These are phyloP conservation scores for Strigomonas galati DNA, from an alignment of 208 protist species.

Conservation along the genomic window DNA sequence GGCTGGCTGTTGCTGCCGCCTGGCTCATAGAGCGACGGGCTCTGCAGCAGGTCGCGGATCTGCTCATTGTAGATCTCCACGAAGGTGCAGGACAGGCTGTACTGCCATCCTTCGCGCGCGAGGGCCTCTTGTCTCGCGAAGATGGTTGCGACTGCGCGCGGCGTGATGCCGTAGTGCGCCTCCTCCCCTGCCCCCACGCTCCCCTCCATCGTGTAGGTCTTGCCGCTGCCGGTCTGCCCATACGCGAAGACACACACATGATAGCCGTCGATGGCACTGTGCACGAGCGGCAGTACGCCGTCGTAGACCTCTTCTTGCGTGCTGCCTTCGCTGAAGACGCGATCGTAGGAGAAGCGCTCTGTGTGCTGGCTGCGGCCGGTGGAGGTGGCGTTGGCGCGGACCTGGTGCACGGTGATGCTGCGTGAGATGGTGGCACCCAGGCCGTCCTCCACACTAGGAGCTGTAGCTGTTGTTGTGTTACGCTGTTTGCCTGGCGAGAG, in stretches of 20 bases:
- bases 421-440: constrained; percentile 9
- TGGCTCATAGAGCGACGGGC: constrained; percentile 57
- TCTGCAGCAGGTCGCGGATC: constrained; percentile 82
- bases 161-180: constrained; percentile 70
- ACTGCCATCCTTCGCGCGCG: constrained; percentile 37
- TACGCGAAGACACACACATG: constrained; percentile 91
- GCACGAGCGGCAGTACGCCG: constrained; percentile 87
- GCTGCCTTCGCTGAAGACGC: constrained; percentile 51
- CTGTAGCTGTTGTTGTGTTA: too few relatives aligned
- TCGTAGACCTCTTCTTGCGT: constrained; percentile 64
- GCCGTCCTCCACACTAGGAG: not conserved
- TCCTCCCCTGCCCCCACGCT: constrained; percentile 20
- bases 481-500: too few relatives aligned
- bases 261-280: constrained; percentile 90
- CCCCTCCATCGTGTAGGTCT: constrained; percentile 92
- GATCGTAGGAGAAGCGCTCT: constrained; percentile 46
- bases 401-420: constrained; percentile 42
- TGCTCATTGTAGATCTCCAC: constrained; percentile 93
- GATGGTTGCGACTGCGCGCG: constrained; percentile 74
- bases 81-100: constrained; percentile 76
- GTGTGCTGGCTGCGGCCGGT: constrained; percentile 38
- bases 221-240: constrained; percentile 90
- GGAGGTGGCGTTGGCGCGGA: constrained; percentile 63
- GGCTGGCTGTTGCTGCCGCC: constrained; percentile 12
- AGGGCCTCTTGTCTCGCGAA: constrained; percentile 50